Percentiles rank a stretch among this genome's conserved stretches.
These are phyloP conservation scores for Cercospora berteroae DNA, from an alignment of 2,329 filamentous ascomycete genomes.

Conservation along the genomic window DNA sequence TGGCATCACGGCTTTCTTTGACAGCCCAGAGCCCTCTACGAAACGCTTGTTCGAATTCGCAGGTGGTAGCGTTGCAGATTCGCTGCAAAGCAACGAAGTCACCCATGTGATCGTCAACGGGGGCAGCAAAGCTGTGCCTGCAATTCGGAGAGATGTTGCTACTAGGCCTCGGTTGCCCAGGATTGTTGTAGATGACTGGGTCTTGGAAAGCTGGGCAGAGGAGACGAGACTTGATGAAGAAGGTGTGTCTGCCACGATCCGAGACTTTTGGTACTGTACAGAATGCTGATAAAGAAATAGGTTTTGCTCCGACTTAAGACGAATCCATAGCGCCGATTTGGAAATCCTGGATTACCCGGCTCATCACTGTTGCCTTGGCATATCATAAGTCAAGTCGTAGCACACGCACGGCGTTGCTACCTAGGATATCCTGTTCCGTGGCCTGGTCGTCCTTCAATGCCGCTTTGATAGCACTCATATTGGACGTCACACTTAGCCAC, in stretches of 20 bases:
- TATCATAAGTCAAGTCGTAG: constrained; percentile 36
- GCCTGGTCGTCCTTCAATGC: constrained; percentile 50
- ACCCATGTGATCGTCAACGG: constrained; percentile 69
- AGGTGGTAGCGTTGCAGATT: constrained; percentile 58
- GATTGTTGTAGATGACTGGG: constrained; percentile 69
- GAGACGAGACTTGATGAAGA: constrained; percentile 79
- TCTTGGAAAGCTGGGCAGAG: constrained; percentile 77
- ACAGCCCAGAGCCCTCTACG: constrained; percentile 36
- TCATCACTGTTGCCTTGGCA: background rate
- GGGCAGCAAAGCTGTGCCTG: constrained; percentile 39
- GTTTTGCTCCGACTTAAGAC: constrained; percentile 2
- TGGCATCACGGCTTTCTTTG: constrained; percentile 47
- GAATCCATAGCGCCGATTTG: background rate
- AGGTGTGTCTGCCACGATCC: constrained; percentile 11
- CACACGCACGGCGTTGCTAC: constrained; percentile 58
- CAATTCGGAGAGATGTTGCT: constrained; percentile 22
- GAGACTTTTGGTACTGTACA: background rate
- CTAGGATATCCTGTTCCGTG: constrained; percentile 56
- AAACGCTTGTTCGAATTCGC: constrained; percentile 58
- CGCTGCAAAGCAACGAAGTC: constrained; percentile 52
- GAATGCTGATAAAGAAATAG: background rate
- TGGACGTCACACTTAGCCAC: constrained; percentile 68
- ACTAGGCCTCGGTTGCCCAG: constrained; percentile 56
- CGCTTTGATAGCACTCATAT: constrained; percentile 55
- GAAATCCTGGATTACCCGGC: background rate